phyloP scores from a whole-genome alignment of 1,139 yeast species.

The Kurtzmaniella natalensis region DNA sequence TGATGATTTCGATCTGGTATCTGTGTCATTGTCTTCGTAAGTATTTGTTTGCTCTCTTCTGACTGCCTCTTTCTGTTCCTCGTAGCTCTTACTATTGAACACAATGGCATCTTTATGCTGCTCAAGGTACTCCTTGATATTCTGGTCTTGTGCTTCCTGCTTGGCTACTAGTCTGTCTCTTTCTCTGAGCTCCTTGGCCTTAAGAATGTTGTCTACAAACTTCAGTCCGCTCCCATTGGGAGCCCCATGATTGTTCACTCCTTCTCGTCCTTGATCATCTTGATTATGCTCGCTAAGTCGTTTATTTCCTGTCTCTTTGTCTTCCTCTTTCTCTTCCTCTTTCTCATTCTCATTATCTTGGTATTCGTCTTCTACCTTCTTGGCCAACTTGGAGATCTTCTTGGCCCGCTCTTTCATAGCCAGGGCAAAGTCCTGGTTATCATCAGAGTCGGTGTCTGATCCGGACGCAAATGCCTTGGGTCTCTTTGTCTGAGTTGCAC shows the following conservation, averaged over 20 bases:
- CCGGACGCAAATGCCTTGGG: neutral
- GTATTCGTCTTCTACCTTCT: conserved; percentile 1
- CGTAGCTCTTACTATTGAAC: neutral
- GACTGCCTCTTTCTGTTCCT: neutral
- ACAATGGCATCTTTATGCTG: neutral
- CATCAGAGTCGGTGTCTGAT: neutral
- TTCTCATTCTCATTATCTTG: neutral
- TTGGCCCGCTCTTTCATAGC: neutral
- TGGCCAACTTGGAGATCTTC: neutral
- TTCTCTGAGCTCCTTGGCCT: neutral
- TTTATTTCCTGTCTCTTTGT: too few species aligned
- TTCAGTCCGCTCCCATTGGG: too few species aligned
- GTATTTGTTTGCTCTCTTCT: too few species aligned
- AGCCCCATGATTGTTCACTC: neutral
- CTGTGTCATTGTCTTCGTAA: too few species aligned
- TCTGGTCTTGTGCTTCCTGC: neutral
- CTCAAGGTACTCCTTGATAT: neutral
- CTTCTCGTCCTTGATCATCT: too few species aligned
- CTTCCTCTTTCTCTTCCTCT: neutral
- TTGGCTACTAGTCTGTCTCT: neutral
- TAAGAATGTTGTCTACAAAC: neutral
- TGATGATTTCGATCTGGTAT: too few species aligned
- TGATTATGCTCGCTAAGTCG: too few species aligned
- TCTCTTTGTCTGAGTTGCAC: too few species aligned
- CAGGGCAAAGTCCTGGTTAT: neutral